phyloP scores from a whole-genome alignment of 331 rosid species.

The Dryas integrifolia region DNA sequence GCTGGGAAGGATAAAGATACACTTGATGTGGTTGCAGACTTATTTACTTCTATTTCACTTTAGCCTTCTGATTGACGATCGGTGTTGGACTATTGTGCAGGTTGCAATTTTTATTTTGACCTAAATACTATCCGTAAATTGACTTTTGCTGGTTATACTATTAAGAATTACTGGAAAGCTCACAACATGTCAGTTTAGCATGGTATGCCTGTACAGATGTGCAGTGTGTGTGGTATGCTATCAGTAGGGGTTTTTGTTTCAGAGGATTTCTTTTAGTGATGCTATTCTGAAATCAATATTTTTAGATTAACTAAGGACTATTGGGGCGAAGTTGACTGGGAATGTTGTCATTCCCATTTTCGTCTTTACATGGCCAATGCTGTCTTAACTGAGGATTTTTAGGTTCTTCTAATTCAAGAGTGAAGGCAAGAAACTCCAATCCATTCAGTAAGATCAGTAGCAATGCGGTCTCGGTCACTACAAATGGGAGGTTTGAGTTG shows the following conservation, averaged over 20 bases:
- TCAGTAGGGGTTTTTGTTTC: no score
- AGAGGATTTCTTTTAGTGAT: no score
- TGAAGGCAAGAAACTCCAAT: slow-evolving; percentile 44
- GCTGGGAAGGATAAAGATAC: not conserved
- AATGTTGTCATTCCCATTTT: no score
- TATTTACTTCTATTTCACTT: not conserved
- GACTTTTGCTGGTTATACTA: not conserved
- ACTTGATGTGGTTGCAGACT: not conserved
- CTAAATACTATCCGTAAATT: not conserved
- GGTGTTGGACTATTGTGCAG: not conserved
- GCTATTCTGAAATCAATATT: no score
- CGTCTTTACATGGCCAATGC: no score
- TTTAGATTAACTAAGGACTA: no score
- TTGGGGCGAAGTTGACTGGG: no score
- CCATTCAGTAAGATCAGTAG: slow-evolving; percentile 23
- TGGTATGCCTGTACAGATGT: no score
- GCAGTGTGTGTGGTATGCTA: no score
- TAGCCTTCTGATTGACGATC: not conserved
- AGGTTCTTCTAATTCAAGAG: no score
- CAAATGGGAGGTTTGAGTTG: slow-evolving; percentile 58
- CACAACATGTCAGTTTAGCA: no score
- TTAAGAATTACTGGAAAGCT: not conserved
- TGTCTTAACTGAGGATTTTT: no score
- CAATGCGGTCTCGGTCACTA: slow-evolving; percentile 33
- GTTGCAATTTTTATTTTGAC: not conserved